These are phyloP conservation scores for Drosera capensis DNA, from an alignment of 148 eudicot genomes.

Conservation along the genomic window DNA sequence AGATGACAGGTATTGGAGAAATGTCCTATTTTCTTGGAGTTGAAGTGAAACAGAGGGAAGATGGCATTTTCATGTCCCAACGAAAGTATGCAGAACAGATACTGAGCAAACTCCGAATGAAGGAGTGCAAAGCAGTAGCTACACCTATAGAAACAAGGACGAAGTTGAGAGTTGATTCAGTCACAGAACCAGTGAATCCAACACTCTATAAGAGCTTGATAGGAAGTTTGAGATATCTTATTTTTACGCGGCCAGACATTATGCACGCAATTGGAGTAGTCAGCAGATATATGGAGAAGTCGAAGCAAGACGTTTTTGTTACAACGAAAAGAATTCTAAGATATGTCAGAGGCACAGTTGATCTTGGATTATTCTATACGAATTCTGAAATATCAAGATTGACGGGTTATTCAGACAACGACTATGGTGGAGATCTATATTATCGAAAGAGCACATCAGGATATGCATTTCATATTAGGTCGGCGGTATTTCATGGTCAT, in stretches of 20 bases:
- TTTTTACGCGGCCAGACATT: slow-evolving; percentile 1
- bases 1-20: slow-evolving; percentile 5
- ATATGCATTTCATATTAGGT: background rate
- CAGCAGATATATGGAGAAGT: background rate
- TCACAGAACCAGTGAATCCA: slow-evolving; percentile 1
- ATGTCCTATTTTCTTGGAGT: slow-evolving; percentile 9
- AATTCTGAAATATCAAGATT: background rate
- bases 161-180: slow-evolving; percentile 5
- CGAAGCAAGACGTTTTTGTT: no score
- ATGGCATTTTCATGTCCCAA: slow-evolving; percentile 3
- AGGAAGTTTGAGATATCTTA: slow-evolving; percentile 9
- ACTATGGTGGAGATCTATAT: background rate
- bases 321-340: background rate
- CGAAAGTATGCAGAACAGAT: no score
- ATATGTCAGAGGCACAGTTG: background rate
- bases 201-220: slow-evolving; percentile 7
- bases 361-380: background rate
- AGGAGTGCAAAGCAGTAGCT: slow-evolving; percentile 1
- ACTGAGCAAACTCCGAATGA: slow-evolving; percentile 2
- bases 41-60: slow-evolving; percentile 8
- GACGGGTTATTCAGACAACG: background rate
- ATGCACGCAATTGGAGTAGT: background rate
- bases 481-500: background rate
- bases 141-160: slow-evolving; percentile 8
- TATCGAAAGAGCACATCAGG: slow-evolving; percentile 6